These are phyloP conservation scores for Platanthera guangdongensis DNA, from an alignment of 106 monocot species.

Conservation along the genomic window DNA sequence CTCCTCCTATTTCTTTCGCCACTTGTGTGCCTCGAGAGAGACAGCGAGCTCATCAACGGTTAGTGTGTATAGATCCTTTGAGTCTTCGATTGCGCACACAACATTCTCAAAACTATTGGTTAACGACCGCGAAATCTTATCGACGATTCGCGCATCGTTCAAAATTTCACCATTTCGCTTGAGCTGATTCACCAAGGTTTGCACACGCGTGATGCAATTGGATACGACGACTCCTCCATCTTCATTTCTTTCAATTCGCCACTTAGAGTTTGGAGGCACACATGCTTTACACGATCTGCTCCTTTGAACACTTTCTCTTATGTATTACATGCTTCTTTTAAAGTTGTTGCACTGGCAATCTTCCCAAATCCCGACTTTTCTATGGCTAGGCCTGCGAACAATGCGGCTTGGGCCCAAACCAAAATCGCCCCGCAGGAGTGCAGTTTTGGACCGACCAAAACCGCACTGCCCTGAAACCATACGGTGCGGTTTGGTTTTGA, in stretches of 20 bases:
- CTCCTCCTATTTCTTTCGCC: conserved; percentile 11
- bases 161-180: conserved; percentile 3
- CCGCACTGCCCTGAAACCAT: too few species aligned
- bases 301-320: background rate
- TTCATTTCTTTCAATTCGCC: conserved; percentile 12
- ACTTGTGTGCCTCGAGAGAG: conserved; percentile 1
- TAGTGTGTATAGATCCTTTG: conserved; percentile 9
- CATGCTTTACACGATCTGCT: background rate
- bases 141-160: background rate
- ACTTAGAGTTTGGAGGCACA: conserved; percentile 7
- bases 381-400: background rate
- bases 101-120: conserved; percentile 21
- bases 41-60: conserved; percentile 15
- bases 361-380: conserved; percentile 6
- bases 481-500: too few species aligned
- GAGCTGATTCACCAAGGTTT: conserved; percentile 14
- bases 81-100: conserved; percentile 14
- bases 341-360: background rate
- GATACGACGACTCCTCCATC: background rate
- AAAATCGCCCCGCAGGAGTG: too few species aligned
- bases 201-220: conserved; percentile 16
- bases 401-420: too few species aligned
- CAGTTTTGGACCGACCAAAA: too few species aligned
- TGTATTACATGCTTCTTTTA: conserved; percentile 6
- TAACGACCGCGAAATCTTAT: conserved; percentile 15